Conservation (phyloP, 441 rosid species). For the Omphalea diandra region DNA sequence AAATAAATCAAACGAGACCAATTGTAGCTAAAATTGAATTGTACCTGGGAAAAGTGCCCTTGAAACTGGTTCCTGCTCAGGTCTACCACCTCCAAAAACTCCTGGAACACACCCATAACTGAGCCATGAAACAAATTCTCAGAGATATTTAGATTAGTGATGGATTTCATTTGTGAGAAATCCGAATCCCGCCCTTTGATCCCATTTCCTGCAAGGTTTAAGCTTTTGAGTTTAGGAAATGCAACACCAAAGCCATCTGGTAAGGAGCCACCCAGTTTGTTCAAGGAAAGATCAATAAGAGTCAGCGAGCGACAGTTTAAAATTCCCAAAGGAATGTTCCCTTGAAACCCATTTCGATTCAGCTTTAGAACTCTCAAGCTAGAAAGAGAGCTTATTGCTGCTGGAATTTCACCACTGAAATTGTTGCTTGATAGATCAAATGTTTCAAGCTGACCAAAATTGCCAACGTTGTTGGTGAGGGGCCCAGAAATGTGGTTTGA, state of each 20-base stretch:
- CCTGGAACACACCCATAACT: constrained; percentile 44
- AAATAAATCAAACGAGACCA: constrained; percentile 65
- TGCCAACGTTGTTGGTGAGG: constrained; percentile 69
- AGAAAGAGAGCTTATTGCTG: constrained; percentile 54
- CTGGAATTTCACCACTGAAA: constrained; percentile 76
- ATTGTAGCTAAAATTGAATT: constrained; percentile 45
- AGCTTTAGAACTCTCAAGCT: constrained; percentile 62
- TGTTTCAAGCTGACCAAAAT: constrained; percentile 68
- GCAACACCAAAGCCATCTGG: constrained; percentile 74
- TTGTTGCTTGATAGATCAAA: constrained; percentile 72
- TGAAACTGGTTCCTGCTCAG: constrained; percentile 76
- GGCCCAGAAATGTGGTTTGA: constrained; percentile 67
- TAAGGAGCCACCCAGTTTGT: constrained; percentile 62
- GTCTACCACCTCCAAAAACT: constrained; percentile 54
- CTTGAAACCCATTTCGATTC: constrained; percentile 53
- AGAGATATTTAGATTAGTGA: constrained; percentile 66
- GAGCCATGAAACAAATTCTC: constrained; percentile 70
- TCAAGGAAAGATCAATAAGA: constrained; percentile 65
- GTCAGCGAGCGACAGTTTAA: constrained; percentile 53
- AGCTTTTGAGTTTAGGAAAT: constrained; percentile 58
- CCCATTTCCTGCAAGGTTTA: constrained; percentile 67
- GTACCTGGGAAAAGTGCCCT: constrained; percentile 85
- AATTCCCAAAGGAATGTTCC: constrained; percentile 58
- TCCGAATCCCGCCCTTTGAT: constrained; percentile 54
- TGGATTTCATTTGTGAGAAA: constrained; percentile 53